A percentile compares a stretch with the other conserved stretches of the same genome.
Conservation (phyloP, 179 eudicot genomes). For the Spergularia azorica region DNA sequence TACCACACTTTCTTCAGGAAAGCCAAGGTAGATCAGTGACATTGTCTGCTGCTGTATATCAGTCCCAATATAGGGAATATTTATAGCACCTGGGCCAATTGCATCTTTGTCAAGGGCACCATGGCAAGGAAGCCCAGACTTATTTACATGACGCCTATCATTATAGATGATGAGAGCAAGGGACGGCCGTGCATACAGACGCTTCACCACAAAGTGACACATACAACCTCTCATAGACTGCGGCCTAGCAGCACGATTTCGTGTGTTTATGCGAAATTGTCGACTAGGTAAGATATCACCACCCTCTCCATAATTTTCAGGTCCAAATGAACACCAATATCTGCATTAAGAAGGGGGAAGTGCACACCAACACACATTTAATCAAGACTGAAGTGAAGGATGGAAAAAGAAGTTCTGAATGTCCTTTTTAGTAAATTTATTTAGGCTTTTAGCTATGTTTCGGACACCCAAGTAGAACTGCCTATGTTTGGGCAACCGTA, state of each 20-base stretch:
- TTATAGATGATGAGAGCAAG: conserved; percentile 80
- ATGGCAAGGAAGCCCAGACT: conserved; percentile 88
- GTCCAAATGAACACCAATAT: conserved; percentile 99
- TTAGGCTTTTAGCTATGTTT: not conserved
- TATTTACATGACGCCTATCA: conserved; percentile 83
- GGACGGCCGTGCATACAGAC: conserved; percentile 73
- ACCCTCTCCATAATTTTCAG: conserved; percentile 98
- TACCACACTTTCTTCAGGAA: conserved; percentile 89
- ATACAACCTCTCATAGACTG: conserved; percentile 98
- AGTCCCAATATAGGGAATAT: conserved; percentile 74
- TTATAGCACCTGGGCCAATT: conserved; percentile 94
- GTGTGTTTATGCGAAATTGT: conserved; percentile 85
- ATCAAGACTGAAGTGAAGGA: not conserved
- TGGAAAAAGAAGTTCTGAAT: not conserved
- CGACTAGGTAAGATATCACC: conserved; percentile 89
- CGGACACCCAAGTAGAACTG: not conserved
- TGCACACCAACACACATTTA: not conserved
- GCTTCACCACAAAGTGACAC: conserved; percentile 94
- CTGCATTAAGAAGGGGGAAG: conserved; percentile 41
- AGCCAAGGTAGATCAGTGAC: conserved; percentile 96
- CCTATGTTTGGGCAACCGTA: not conserved
- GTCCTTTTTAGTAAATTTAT: not conserved
- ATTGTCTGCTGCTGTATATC: conserved; percentile 97
- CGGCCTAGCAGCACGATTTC: conserved; percentile 97
- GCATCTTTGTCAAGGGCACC: conserved; percentile 97